Conservation (phyloP, 495 filamentous ascomycete genomes). For the Penicilliopsis zonata region DNA sequence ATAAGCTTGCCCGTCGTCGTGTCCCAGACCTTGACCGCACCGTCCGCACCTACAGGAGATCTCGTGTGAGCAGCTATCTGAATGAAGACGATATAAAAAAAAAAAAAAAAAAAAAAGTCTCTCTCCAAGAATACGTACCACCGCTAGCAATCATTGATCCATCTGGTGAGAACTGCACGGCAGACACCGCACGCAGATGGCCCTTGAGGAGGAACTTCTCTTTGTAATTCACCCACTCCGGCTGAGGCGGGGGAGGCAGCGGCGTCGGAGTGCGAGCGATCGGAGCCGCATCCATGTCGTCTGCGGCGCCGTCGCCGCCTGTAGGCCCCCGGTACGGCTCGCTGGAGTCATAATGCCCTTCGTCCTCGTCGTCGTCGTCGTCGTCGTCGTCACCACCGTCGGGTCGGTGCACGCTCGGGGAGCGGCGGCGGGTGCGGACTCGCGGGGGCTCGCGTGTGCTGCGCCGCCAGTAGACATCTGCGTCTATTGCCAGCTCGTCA, state of each 20-base stretch:
- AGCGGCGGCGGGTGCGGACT: slow-evolving; percentile 8
- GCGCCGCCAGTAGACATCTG: slow-evolving; percentile 26
- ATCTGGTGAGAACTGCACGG: slow-evolving; percentile 83
- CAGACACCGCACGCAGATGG: slow-evolving; percentile 68
- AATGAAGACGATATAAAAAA: not conserved
- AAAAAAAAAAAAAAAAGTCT: not conserved
- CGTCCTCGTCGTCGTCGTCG: slow-evolving; percentile 4
- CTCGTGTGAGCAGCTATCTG: not conserved
- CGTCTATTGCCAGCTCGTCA: slow-evolving; percentile 32
- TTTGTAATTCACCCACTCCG: slow-evolving; percentile 42
- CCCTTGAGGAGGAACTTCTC: slow-evolving; percentile 56
- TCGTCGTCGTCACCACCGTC: slow-evolving; percentile 2
- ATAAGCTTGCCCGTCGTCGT: slow-evolving; percentile 61
- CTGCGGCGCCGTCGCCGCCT: not conserved
- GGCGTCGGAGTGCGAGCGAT: slow-evolving; percentile 14
- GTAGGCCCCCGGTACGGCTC: no score
- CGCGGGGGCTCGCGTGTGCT: slow-evolving; percentile 8
- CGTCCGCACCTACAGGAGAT: slow-evolving; percentile 55
- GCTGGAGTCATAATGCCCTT: slow-evolving; percentile 2
- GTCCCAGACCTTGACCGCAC: slow-evolving; percentile 84
- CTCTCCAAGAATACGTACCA: slow-evolving; percentile 34
- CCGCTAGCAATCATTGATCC: slow-evolving; percentile 80
- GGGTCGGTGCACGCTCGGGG: slow-evolving; percentile 1
- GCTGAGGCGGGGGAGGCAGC: slow-evolving; percentile 30
- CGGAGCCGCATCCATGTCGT: slow-evolving; percentile 3